Percentiles rank a stretch among this genome's conserved stretches.
Evolutionary conservation across 371 early-diverging fungal genomes (phyloP).

Genomic region (Actinomortierella wolfii): DNA sequence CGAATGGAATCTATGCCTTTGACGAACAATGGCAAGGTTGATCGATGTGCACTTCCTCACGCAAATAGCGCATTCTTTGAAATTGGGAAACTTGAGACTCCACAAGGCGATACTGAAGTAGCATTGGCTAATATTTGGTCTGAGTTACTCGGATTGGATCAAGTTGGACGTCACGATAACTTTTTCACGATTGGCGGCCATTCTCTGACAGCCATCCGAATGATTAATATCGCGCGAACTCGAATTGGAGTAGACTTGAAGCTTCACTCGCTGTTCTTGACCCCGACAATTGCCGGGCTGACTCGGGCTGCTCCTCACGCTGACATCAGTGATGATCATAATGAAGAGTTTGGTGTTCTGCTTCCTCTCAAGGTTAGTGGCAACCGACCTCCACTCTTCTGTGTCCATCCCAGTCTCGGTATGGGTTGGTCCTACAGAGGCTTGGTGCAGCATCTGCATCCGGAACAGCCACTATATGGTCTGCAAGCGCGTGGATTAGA

Average conservation of each 20-base stretch:
- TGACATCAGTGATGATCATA: neutral
- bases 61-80: slow-evolving; percentile 2
- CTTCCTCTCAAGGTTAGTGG: slow-evolving; percentile 9
- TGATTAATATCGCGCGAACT: slow-evolving; percentile 5
- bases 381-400: slow-evolving; percentile 9
- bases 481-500: slow-evolving; percentile 19
- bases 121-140: slow-evolving; percentile 6
- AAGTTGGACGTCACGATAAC: slow-evolving; percentile 16
- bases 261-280: neutral
- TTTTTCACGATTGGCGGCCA: slow-evolving; percentile 24
- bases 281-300: slow-evolving; percentile 6
- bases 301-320: neutral
- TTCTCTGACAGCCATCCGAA: slow-evolving; percentile 7
- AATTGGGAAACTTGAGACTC: slow-evolving; percentile 5
- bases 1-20: slow-evolving; percentile 14
- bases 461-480: slow-evolving; percentile 18
- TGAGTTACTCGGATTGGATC: slow-evolving; percentile 3
- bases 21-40: slow-evolving; percentile 10
- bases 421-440: slow-evolving; percentile 11
- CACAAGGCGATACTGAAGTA: slow-evolving; percentile 6
- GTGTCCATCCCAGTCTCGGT: slow-evolving; percentile 11
- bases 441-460: slow-evolving; percentile 1
- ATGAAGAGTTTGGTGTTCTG: slow-evolving; percentile 1
- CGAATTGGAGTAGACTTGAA: neutral
- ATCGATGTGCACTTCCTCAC: slow-evolving; percentile 12